Evolutionary conservation across 2,329 filamentous ascomycete species (phyloP), one percentile per base, ranked within the genome.

Genomic region (Hymenoscyphus linearis): DNA sequence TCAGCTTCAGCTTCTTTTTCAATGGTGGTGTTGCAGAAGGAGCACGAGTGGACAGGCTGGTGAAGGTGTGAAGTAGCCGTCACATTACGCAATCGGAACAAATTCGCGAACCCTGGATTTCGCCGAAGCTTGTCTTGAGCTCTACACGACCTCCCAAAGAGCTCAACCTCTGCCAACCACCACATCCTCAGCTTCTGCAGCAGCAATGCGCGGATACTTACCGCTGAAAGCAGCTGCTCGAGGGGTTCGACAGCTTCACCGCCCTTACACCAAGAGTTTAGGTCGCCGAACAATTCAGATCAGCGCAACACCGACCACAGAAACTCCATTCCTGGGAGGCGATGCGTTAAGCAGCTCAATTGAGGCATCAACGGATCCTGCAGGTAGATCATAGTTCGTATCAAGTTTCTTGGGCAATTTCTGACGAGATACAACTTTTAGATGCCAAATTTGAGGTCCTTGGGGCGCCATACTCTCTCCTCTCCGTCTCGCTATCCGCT

Each of bases 401-500:
- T 56, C 31, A 18, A 54, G 2, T 14, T 25, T n/a, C 16, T 18
- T 12, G 26, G 10, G 40, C 40, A 50, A 47, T 52, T 44, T 18
- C 55, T 57, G 44, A 57, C 44, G 3, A 16, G 12, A 26, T 12
- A 1, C 31, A 12, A 44, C 14, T 10, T 27, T 53, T 53, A 97
- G 95, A 98, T 83, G 95, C 95, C 59, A 87, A 87, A 61, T 99
- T 99, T 75, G 91, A 98, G 76, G 91, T 98, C 55, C 80, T 99
- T 66, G 95, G 95, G 64, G 85, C 90, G 26, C 92, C 93, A 1
- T 95, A 95, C 76, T 98, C 95, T 60, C 85, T 99, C 66, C 87
- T 99, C 68, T 97, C 93, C 25, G 93, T 96, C 66, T 91, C 89
- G 7, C 84, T 99, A 58, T 96, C 95, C 37, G 90, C 95, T 50